phyloP scores from a whole-genome alignment of 202 grass and related monocot species.

The Carex sylvatica region DNA sequence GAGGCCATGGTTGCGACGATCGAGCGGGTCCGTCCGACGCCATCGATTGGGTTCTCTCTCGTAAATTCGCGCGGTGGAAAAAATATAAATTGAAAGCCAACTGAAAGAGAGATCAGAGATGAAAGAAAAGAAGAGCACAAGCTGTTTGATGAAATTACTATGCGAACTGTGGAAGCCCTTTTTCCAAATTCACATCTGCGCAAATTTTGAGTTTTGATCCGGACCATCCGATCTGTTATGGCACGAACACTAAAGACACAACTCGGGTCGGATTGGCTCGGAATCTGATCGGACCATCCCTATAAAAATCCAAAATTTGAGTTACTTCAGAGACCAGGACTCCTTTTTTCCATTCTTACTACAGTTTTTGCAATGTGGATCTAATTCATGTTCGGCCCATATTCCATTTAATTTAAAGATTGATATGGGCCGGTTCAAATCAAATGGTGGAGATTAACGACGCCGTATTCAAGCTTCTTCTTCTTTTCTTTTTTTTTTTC shows the following conservation, averaged over 20 bases:
- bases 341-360: neutral
- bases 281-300: no score
- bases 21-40: constrained; percentile 34
- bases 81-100: neutral
- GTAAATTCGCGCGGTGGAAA: neutral
- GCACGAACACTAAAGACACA: no score
- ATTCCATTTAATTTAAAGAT: neutral
- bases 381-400: neutral
- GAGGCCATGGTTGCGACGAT: constrained; percentile 48
- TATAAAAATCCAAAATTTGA: no score
- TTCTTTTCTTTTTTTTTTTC: no score
- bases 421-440: neutral
- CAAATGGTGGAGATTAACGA: neutral
- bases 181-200: no score
- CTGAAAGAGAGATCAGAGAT: neutral
- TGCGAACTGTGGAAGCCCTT: neutral
- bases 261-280: no score
- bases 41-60: constrained; percentile 25
- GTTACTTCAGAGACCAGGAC: no score
- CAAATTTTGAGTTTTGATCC: no score
- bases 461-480: neutral
- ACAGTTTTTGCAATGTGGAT: neutral
- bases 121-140: neutral
- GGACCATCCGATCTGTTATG: no score
- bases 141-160: constrained; percentile 6